Evolutionary conservation across 1,284 basidiomycete genomes (phyloP), one percentile per base, ranked within the genome.

Genomic region (Ustilago loliicola): DNA sequence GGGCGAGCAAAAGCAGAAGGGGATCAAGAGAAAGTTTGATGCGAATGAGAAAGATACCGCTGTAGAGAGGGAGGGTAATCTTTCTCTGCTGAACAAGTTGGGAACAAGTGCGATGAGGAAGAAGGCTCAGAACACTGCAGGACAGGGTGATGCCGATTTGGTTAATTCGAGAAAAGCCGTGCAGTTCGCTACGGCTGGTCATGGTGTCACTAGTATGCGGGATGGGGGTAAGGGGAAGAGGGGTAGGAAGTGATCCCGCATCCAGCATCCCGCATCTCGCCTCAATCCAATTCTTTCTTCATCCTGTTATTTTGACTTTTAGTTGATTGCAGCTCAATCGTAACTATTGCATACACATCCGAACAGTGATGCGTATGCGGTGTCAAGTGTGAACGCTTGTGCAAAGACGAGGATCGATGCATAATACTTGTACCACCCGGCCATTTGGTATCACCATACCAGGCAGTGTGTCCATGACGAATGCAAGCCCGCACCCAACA

Each of bases 11-110:
- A 95, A 94, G 86, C 73, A 76, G 8, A 80, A 79, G 52, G 95
- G 96, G 7, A 87, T 96, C 66, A 98, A 98, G 88, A 91, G 96
- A 81, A 97, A 98, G 92, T 96, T 95, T 83, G 93, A 93, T 8
- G 91, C 94, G 0, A 90, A 91, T 9, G 94, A 95, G 85, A 88
- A 88, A 13, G 89, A 93, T 2, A 88, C 90, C 6, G 87, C 88
- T 2, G 85, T 88, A 7, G 96, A 98, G 88, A 93, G 92, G 82
- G 90, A 91, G 51, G 85, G 90, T 25, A 92, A 94, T 29, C 87
- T 98, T 69, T 90, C 91, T 23, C 88, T 98, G 32, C 87, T 98
- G 25, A 90, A 91, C 21, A 91, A 91, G 82, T 89, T 98, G 80
- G 93, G 93, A 47, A 34, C 87, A 50, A 17, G 80, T 9, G 23